phyloP scores from a whole-genome alignment of 352 stramenopile genomes.

The Phytophthora europaea region DNA sequence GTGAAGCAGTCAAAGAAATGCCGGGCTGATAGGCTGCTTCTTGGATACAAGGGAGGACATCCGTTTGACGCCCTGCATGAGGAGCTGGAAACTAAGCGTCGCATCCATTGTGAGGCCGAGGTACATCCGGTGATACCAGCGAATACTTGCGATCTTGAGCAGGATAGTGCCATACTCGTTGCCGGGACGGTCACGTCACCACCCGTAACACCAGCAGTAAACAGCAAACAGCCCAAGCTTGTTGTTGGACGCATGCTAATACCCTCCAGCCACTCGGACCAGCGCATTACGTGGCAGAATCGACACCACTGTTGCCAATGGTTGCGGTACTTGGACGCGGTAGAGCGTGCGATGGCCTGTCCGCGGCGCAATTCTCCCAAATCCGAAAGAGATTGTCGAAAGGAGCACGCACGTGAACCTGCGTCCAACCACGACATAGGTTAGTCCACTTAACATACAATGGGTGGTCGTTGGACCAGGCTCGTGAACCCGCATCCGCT shows the following conservation, averaged over 20 bases:
- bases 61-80: background rate
- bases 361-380: constrained; percentile 11
- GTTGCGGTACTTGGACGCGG: background rate
- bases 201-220: no score
- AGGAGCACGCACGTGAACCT: constrained; percentile 5
- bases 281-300: background rate
- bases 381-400: constrained; percentile 19
- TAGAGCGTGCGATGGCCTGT: constrained; percentile 1
- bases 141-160: background rate
- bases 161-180: constrained; percentile 13
- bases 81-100: background rate
- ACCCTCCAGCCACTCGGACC: no score
- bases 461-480: constrained; percentile 1
- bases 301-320: constrained; percentile 14
- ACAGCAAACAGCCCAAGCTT: no score
- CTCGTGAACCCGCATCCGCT: constrained; percentile 14
- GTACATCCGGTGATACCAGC: constrained; percentile 4
- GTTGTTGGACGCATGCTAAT: no score
- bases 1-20: constrained; percentile 9
- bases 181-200: background rate
- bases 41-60: background rate
- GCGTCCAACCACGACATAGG: constrained; percentile 9
- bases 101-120: background rate
- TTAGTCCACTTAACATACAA: constrained; percentile 15
- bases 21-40: constrained; percentile 1